Evolutionary conservation across 805 yeast species (phyloP).

Genomic region (Saccharomyces kudriavzevii): DNA sequence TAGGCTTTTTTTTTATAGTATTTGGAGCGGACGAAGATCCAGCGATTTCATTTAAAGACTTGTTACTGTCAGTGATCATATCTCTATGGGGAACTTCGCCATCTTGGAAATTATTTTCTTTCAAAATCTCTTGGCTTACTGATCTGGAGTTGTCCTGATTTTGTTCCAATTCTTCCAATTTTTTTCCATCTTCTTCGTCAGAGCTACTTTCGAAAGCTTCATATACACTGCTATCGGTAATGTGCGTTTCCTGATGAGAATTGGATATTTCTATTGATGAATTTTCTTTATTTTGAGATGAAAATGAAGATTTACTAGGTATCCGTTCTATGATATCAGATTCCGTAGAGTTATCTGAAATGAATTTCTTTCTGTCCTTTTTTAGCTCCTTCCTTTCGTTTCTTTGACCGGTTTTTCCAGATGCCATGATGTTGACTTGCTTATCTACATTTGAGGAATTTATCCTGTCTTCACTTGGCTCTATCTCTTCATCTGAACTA

Average conservation of each 20-base stretch:
- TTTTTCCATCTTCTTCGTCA: slow-evolving; percentile 13
- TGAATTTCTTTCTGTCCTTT: slow-evolving; percentile 7
- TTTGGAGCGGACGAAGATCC: slow-evolving; percentile 1
- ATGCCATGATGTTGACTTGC: background rate
- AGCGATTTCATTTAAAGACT: slow-evolving; percentile 4
- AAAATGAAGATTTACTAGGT: background rate
- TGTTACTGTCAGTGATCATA: slow-evolving; percentile 10
- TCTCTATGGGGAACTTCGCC: slow-evolving; percentile 21
- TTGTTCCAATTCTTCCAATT: slow-evolving; percentile 14
- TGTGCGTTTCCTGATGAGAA: background rate
- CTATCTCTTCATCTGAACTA: slow-evolving; percentile 9
- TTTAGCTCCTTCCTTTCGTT: slow-evolving; percentile 3
- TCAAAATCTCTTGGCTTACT: slow-evolving; percentile 4
- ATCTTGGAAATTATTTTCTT: slow-evolving; percentile 10
- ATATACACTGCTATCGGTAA: slow-evolving; percentile 7
- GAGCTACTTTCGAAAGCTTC: slow-evolving; percentile 27
- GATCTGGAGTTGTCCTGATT: background rate
- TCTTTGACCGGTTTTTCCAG: background rate
- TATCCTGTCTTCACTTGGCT: background rate
- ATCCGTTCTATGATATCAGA: background rate
- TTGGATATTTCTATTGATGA: background rate
- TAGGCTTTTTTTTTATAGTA: slow-evolving; percentile 22
- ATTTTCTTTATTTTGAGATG: background rate
- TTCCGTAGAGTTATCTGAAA: background rate
- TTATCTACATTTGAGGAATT: background rate